These are phyloP conservation scores for Phanerodontia chrysosporium DNA, from an alignment of 768 basidiomycete species.

Conservation along the genomic window DNA sequence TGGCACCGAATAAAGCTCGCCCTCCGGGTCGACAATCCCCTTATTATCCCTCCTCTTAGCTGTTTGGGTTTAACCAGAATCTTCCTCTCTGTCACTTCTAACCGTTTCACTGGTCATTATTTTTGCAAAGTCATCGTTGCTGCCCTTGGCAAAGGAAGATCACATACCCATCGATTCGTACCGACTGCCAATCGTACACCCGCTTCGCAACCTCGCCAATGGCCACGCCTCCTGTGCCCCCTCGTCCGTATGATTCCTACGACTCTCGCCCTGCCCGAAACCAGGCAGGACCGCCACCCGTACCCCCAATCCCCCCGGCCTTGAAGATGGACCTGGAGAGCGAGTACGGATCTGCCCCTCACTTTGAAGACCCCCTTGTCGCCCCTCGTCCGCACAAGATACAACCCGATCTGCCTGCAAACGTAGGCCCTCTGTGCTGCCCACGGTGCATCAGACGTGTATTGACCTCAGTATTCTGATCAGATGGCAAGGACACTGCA, in stretches of 20 bases:
- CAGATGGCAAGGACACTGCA: constrained; percentile 68
- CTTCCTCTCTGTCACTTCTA: not conserved
- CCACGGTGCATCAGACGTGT: not conserved
- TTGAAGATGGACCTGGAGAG: constrained; percentile 25
- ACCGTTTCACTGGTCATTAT: not conserved
- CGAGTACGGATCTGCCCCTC: constrained; percentile 37
- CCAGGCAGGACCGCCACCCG: constrained; percentile 34
- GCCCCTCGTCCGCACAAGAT: constrained; percentile 66
- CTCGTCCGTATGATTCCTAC: constrained; percentile 23
- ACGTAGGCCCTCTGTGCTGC: constrained; percentile 39
- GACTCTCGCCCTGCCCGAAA: constrained; percentile 6
- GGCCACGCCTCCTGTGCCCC: constrained; percentile 25
- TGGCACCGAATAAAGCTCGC: not conserved
- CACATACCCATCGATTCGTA: not conserved
- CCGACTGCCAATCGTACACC: not conserved
- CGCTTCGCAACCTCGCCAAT: constrained; percentile 1
- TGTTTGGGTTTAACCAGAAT: not conserved
- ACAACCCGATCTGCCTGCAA: constrained; percentile 56
- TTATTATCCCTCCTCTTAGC: not conserved
- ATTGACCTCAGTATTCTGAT: constrained; percentile 15
- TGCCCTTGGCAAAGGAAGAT: not conserved
- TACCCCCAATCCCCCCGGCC: constrained; percentile 46
- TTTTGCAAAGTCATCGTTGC: not conserved
- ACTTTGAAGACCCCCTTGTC: constrained; percentile 51
- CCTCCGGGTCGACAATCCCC: not conserved